phyloP scores from a whole-genome alignment of 495 filamentous ascomycete species.

The Lasiosphaeria hispida region DNA sequence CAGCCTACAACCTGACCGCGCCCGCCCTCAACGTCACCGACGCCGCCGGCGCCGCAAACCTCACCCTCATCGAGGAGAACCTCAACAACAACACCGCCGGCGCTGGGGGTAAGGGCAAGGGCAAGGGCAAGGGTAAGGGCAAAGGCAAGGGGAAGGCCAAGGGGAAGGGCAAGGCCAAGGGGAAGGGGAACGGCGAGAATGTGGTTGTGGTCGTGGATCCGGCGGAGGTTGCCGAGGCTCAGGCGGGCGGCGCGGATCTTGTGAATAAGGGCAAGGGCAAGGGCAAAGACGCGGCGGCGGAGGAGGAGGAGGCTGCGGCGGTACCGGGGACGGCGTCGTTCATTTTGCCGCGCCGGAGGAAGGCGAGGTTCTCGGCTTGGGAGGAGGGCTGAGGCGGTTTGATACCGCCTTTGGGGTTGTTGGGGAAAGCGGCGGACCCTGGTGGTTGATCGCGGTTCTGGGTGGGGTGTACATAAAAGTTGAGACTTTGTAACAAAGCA shows the following conservation, averaged over 20 bases:
- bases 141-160: constrained; percentile 7
- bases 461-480: no score
- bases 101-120: constrained; percentile 6
- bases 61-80: not conserved
- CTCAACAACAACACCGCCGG: not conserved
- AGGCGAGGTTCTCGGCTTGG: no score
- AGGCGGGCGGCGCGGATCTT: no score
- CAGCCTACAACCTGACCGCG: no score
- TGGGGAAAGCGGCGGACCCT: no score
- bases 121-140: not conserved
- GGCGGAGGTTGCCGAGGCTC: no score
- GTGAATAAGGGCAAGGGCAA: constrained; percentile 16
- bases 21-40: constrained; percentile 5
- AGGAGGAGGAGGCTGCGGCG: not conserved
- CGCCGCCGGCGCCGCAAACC: not conserved
- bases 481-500: no score
- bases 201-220: not conserved
- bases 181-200: constrained; percentile 1
- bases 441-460: no score
- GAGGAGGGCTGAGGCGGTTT: no score
- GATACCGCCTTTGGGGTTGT: no score
- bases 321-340: no score
- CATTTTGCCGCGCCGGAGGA: no score
- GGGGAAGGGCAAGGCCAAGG: constrained; percentile 11
- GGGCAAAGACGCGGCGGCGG: not conserved